Conservation (phyloP, 345 rosid species). For the Heritiera fomes region DNA sequence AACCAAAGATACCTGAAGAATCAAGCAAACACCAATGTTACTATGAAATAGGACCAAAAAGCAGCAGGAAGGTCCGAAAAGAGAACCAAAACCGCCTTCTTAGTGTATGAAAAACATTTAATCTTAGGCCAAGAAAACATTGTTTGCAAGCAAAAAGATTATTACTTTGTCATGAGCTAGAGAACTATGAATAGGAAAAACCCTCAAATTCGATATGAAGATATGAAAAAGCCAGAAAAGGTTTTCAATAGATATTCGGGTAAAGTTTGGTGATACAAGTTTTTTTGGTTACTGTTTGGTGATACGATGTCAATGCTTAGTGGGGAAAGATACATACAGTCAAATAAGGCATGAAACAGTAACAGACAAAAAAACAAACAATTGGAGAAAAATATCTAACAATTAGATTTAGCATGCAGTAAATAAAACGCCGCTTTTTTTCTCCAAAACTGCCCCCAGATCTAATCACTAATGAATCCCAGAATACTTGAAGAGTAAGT, state of each 20-base stretch:
- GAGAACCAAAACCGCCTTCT: slow-evolving; percentile 35
- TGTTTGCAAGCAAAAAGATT: background rate
- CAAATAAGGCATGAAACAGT: background rate
- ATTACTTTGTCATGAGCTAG: background rate
- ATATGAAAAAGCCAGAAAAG: background rate
- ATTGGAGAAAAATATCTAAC: background rate
- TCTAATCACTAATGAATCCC: background rate
- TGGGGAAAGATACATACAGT: background rate
- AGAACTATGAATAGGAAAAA: background rate
- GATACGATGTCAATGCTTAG: background rate
- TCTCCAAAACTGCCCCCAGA: background rate
- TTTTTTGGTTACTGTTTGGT: background rate
- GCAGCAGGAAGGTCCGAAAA: slow-evolving; percentile 29
- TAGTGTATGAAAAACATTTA: slow-evolving; percentile 27
- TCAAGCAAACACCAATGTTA: slow-evolving; percentile 18
- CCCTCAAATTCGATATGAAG: background rate
- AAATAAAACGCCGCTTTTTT: background rate
- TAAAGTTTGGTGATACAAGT: background rate
- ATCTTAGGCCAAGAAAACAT: slow-evolving; percentile 14
- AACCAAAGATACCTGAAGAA: background rate
- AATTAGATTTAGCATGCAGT: background rate
- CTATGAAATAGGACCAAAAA: slow-evolving; percentile 17
- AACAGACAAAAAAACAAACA: background rate
- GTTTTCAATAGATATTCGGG: background rate
- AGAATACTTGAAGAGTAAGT: slow-evolving; percentile 31